Evolutionary conservation across 805 yeast species (phyloP), one percentile per base, ranked within the genome.

Genomic region (Sugiyamaella floridensis): DNA sequence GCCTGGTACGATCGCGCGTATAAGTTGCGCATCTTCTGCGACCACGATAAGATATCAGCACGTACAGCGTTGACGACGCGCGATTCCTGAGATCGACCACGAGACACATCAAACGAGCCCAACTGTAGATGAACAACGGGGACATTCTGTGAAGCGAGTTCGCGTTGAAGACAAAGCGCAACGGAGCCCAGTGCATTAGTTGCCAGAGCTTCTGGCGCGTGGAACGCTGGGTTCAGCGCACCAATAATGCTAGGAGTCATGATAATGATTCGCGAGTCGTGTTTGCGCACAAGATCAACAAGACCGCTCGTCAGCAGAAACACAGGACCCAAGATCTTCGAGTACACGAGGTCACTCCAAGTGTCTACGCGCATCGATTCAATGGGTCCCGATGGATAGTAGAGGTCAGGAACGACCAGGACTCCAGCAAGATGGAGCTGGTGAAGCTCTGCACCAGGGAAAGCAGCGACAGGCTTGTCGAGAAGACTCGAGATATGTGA

Each of bases 361-460:
- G 77, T 72, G 11, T 70, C 67, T 12, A 73, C 63, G 10, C 77
- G 60, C n/a, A 80, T 67, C 45, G 77, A 72, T 58, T 84, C 88
- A 18, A 83, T 70, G 0, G 88, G 87, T 0, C 89, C 89, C 2
- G 80, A 67, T 3, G 87, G 86, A 67, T 79, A 83, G 60, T 75
- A 79, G 52, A 83, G 74, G 59, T 81, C 86, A 0, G 96, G 95
- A 2, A 87, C 71, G 43, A 86, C 72, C 8, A 89, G 67, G 15
- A 85, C 81, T 1, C 86, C 87, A n/a, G 76, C 76, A 18, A 88
- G 73, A 48, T 73, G 70, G 56, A 85, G 76, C 43, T 65, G 70
- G 59, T 80, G 85, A 11, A 84, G 75, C 14, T 70, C 67, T 0
- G 83, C 83, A 6, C 82, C 82, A 8, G 76, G 72, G 60, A 83